Percentiles rank a stretch among this genome's conserved stretches.
Conservation (phyloP, 371 early-diverging fungal genomes). For the Zopfochytrium polystomum region DNA sequence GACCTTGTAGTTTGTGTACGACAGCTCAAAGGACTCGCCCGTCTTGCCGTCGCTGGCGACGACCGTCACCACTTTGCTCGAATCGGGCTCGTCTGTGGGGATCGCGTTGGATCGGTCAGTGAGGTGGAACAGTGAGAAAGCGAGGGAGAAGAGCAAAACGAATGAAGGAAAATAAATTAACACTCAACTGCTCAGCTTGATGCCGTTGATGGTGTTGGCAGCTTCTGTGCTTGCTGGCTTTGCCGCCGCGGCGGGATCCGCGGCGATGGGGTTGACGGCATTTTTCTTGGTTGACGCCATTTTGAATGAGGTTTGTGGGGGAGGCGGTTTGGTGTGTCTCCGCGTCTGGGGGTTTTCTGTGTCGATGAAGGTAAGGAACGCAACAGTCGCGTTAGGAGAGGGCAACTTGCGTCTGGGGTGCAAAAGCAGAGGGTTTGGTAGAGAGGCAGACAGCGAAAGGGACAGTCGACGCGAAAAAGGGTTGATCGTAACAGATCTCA, state of each 20-base stretch:
- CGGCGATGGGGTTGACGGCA: constrained; percentile 3
- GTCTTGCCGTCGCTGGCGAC: constrained; percentile 80
- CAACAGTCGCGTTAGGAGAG: too few relatives aligned
- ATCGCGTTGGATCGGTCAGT: too few relatives aligned
- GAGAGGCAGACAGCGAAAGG: too few relatives aligned
- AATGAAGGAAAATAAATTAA: background rate
- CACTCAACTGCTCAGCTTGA: constrained; percentile 37
- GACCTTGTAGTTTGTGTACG: constrained; percentile 83
- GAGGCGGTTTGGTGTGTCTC: too few relatives aligned
- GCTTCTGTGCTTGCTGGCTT: constrained; percentile 5
- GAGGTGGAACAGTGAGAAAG: too few relatives aligned
- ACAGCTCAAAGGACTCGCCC: constrained; percentile 74
- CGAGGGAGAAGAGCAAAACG: background rate
- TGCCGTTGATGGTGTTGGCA: constrained; percentile 40
- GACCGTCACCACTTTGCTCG: constrained; percentile 54
- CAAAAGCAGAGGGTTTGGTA: too few relatives aligned
- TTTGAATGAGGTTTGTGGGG: too few relatives aligned
- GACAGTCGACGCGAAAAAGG: too few relatives aligned
- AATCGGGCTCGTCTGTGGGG: constrained; percentile 43
- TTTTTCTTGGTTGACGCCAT: constrained; percentile 4
- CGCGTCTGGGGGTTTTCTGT: too few relatives aligned
- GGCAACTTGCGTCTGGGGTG: too few relatives aligned
- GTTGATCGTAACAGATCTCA: too few relatives aligned
- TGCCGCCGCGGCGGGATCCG: constrained; percentile 1
- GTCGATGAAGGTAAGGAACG: too few relatives aligned